Base-by-base conservation (phyloP, 2,329 filamentous ascomycete genomes). In the Colletotrichum sp. region DNA sequence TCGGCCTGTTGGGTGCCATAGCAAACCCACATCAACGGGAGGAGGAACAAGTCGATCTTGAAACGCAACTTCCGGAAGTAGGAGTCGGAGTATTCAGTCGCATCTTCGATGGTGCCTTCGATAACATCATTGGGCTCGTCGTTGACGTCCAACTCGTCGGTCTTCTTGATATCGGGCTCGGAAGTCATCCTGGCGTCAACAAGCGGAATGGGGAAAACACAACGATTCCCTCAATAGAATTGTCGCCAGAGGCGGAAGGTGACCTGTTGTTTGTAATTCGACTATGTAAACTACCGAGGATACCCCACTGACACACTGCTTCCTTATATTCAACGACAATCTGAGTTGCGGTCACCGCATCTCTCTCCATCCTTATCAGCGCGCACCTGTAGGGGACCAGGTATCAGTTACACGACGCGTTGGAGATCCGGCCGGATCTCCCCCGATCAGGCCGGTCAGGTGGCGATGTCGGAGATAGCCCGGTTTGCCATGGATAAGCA, bases 1-100 rank as follows among this genome's bases (percentile, higher is more conserved):
- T 83, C 82, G 12, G 79, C 78, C n/a, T 82, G 78, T 56, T 82
- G 82, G 1, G 78, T 80, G 28, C 79, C 79, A 60, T 81, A 83
- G 32, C 70, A 80, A 24, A 81, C 67, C 79, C 80, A 82, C 80
- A 83, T 83, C 55, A 83, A 66, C 0, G 82, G 81, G 8, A 83
- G 66, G 3, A 83, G 80, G 21, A 75, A 80, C 15, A 82, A 73
- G 73, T 83, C 81, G 55, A 82, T 81, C 76, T 81, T 82, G 79
- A 79, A 80, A 1, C 79, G 78, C 6, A 83, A 78, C 30, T 78
- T 81, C 34, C 78, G 73, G 73, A 79, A 80, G 69, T 82, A 79
- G 10, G 66, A 78, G 26, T 78, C 78, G 4, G 79, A 80, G 58
- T 79, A 80, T 43, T 79, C 77, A 3, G 69, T 38, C 64, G 62